Conservation (phyloP, 208 protist species). For the Trypanosomatidae sp. region DNA sequence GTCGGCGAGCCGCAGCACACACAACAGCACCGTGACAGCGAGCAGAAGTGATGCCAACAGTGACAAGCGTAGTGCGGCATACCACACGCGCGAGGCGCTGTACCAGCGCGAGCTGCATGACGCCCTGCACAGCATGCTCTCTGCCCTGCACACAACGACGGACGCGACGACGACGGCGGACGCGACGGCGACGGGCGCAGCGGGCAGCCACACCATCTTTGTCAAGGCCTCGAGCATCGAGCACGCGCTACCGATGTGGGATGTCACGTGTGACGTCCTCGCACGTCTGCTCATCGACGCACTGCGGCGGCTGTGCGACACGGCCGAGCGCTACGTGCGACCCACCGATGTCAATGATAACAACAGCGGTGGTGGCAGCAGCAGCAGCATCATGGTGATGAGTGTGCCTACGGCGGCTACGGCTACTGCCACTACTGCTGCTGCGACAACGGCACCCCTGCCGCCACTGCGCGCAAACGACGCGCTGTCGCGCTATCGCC, state of each 20-base stretch:
- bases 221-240: conserved; percentile 62
- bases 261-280: conserved; percentile 44
- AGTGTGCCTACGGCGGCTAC: no score
- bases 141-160: conserved; percentile 21
- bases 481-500: conserved; percentile 1
- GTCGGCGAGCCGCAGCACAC: no score
- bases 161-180: conserved; percentile 7
- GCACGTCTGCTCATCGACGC: conserved; percentile 18
- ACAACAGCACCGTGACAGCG: no score
- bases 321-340: conserved; percentile 24
- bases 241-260: conserved; percentile 83
- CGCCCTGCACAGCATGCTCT: conserved; percentile 52
- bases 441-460: no score
- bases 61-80: conserved; percentile 26
- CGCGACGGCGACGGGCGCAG: conserved; percentile 3
- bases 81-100: conserved; percentile 42
- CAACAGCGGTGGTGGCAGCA: no score
- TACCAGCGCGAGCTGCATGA: conserved; percentile 51
- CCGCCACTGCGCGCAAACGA: background rate
- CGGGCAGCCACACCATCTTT: no score
- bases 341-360: no score
- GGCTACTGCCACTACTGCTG: no score
- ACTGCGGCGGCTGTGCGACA: conserved; percentile 20
- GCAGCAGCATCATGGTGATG: no score
- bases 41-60: conserved; percentile 31